Evolutionary conservation across 306 rosid genomes (phyloP).

Genomic region (Adenanthera pavonina): DNA sequence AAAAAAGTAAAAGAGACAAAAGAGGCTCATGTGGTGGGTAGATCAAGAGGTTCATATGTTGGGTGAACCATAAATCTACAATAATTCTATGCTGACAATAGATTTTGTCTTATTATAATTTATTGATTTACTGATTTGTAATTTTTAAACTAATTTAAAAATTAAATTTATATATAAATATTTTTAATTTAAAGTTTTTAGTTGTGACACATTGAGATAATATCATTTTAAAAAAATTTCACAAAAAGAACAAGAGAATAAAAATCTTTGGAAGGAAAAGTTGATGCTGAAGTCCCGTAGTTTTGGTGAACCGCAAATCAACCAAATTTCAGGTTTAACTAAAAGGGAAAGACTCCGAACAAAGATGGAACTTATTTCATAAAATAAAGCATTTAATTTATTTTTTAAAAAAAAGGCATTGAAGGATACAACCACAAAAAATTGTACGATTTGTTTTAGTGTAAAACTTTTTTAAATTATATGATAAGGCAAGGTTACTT

Average conservation of each 20-base stretch:
- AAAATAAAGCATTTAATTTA: neutral
- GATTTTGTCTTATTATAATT: too few relatives aligned
- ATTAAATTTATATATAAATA: too few relatives aligned
- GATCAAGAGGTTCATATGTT: too few relatives aligned
- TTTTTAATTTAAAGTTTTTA: neutral
- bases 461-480: neutral
- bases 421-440: neutral
- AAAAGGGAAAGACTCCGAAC: conserved; percentile 2
- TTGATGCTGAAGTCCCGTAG: neutral
- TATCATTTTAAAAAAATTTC: neutral
- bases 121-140: too few relatives aligned
- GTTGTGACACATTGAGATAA: neutral
- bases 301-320: conserved; percentile 10
- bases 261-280: neutral
- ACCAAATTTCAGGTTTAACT: conserved; percentile 5
- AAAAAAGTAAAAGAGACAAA: too few relatives aligned
- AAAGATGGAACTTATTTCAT: neutral
- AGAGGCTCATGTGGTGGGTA: too few relatives aligned
- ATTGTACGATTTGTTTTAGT: neutral
- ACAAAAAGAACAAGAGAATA: neutral
- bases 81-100: too few relatives aligned
- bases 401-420: neutral
- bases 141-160: too few relatives aligned
- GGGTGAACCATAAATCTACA: too few relatives aligned
- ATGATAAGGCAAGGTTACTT: neutral